Evolutionary conservation across 257 asterid genomes (phyloP).

Genomic region (Fraxinus pennsylvanica): DNA sequence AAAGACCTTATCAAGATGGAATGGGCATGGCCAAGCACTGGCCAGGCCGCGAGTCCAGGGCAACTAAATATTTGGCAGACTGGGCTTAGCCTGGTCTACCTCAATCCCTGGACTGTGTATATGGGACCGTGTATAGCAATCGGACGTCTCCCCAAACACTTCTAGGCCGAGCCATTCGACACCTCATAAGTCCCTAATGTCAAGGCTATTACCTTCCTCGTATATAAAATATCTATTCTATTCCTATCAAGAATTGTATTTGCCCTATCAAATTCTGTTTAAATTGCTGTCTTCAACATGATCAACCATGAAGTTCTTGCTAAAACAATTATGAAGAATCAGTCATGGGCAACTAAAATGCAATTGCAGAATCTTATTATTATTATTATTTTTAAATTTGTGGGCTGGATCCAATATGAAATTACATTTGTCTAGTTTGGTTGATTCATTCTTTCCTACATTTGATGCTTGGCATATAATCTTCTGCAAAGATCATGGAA

Average conservation of each 20-base stretch:
- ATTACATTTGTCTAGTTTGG: conserved; percentile 4
- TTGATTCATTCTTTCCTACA: background rate
- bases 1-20: background rate
- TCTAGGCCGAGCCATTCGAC: background rate
- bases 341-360: conserved; percentile 19
- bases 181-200: background rate
- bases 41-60: too few species aligned
- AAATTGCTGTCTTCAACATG: too few species aligned
- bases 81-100: too few species aligned
- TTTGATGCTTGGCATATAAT: conserved; percentile 10
- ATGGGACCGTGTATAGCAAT: too few species aligned
- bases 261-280: too few species aligned
- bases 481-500: background rate
- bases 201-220: background rate
- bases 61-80: too few species aligned
- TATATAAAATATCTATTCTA: too few species aligned
- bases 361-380: background rate
- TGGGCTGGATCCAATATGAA: background rate
- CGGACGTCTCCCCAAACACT: too few species aligned
- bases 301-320: conserved; percentile 9
- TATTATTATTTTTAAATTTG: background rate
- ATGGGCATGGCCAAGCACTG: background rate
- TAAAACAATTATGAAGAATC: conserved; percentile 25
- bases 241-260: too few species aligned
- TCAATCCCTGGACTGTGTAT: too few species aligned